phyloP scores from a whole-genome alignment of 1,284 basidiomycete genomes.

The Cutaneotrichosporon dermatis region DNA sequence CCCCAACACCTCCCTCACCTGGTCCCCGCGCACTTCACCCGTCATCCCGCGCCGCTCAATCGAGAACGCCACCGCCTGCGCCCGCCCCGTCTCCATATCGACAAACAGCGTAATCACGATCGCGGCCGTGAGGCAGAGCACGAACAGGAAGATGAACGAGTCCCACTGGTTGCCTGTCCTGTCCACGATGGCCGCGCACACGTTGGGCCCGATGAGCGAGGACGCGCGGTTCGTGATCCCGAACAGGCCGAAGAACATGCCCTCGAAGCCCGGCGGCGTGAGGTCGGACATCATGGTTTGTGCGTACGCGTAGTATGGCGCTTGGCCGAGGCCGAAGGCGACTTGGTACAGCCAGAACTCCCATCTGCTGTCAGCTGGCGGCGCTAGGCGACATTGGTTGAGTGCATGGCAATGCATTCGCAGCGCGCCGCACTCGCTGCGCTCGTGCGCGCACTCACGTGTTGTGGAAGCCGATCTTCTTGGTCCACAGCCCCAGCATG shows the following conservation, averaged over 20 bases:
- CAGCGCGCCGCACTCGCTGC: too few species aligned
- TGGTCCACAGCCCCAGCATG: conserved; percentile 76
- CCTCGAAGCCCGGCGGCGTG: conserved; percentile 73
- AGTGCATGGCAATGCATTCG: too few species aligned
- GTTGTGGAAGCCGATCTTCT: conserved; percentile 69
- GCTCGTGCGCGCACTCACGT: conserved; percentile 41
- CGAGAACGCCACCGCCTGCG: conserved; percentile 56
- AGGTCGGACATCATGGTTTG: conserved; percentile 58
- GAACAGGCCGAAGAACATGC: conserved; percentile 80
- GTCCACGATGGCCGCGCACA: conserved; percentile 69
- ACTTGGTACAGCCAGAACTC: conserved; percentile 51
- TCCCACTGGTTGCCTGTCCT: conserved; percentile 53
- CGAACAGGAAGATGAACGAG: conserved; percentile 71
- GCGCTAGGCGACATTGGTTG: too few species aligned
- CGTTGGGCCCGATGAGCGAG: conserved; percentile 74
- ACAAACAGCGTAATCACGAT: conserved; percentile 68
- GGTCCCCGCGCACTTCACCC: conserved; percentile 11
- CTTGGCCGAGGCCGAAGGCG: conserved; percentile 72
- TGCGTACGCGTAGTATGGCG: conserved; percentile 72
- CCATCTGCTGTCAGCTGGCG: neutral
- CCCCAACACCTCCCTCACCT: too few species aligned
- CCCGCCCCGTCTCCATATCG: conserved; percentile 62
- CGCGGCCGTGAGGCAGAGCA: conserved; percentile 57
- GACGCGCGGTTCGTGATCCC: conserved; percentile 76
- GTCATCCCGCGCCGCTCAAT: conserved; percentile 21